Evolutionary conservation across 208 protist species (phyloP).

Genomic region (Leishmania arabica): DNA sequence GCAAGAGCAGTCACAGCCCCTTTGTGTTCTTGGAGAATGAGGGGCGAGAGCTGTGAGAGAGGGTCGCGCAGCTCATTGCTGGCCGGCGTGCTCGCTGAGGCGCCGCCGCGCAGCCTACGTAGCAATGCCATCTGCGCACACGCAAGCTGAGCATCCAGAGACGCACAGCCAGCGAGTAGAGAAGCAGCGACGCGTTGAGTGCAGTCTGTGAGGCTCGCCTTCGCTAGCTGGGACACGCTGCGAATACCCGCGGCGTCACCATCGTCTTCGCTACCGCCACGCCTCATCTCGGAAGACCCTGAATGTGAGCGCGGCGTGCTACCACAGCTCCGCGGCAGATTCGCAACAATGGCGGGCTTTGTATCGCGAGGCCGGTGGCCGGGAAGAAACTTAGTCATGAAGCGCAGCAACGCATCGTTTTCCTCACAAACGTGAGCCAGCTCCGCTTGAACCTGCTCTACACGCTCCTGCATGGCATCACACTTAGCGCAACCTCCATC

Average conservation of each 20-base stretch:
- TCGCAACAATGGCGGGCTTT: background rate
- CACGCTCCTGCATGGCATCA: constrained; percentile 19
- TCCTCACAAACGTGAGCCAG: constrained; percentile 34
- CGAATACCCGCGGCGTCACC: background rate
- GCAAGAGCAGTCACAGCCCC: constrained; percentile 36
- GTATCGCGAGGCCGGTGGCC: background rate
- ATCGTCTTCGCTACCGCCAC: background rate
- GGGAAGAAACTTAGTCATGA: constrained; percentile 2
- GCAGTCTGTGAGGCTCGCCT: background rate
- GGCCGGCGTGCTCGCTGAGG: background rate
- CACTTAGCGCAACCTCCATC: constrained; percentile 12
- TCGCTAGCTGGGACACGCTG: background rate
- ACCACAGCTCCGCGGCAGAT: background rate
- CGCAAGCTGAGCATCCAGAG: constrained; percentile 46
- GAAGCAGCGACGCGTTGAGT: constrained; percentile 28
- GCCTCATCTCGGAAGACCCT: background rate
- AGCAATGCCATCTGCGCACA: constrained; percentile 17
- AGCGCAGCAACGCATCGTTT: constrained; percentile 35
- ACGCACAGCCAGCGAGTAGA: constrained; percentile 55
- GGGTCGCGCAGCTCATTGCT: constrained; percentile 1
- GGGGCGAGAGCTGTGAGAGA: constrained; percentile 16
- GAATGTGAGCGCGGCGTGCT: background rate
- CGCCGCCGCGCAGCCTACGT: constrained; percentile 1
- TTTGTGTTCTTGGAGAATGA: constrained; percentile 28
- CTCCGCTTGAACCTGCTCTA: constrained; percentile 35